Evolutionary conservation across 495 filamentous ascomycete species (phyloP), one percentile per base, ranked within the genome.

Genomic region (Oleoguttula mirabilis): DNA sequence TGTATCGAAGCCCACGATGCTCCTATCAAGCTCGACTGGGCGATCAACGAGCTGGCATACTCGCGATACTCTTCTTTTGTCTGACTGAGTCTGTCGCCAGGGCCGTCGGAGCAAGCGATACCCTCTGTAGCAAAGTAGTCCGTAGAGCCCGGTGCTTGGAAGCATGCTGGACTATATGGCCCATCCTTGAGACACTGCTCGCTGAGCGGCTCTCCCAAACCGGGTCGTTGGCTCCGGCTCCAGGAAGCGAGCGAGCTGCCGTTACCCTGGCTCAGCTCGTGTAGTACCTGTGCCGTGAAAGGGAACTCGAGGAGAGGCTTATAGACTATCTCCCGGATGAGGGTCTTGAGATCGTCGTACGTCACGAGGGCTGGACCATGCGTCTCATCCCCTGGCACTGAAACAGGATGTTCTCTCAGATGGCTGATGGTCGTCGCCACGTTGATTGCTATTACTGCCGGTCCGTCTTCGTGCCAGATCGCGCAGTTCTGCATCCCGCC

Each of bases 61-160:
- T 51, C 32, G 3, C 53, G 41, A 39, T 82, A 81, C 3, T 57
- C 52, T 1, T 62, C 54, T 0, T 66, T 45, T 3, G 66, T 66
- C 3, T 60, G 50, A 3, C 54, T 51, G 4, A 59, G 57, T 35
- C 72, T 46, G 10, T 61, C 63, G 10, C 42, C 42, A 21, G 65
- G 63, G 0, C 66, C 68, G 55, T 88, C 82, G 0, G 70, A 60
- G 47, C 82, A 86, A 1, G 77, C 56, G 27, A 87, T 76, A 3
- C 76, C 76, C 10, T 63, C 51, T 8, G 58, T 68, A 0, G 70
- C 69, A 44, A 72, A 58, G 24, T 35, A 16, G 1, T 10, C 10
- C 2, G 38, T 8, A 12, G 12, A 8, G 10, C n/a, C 32, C 15
- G 15, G 10, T 1, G 16, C 19, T 3, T 22, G 4, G 7, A 51